Base-by-base conservation (phyloP, 306 rosid species). In the Corylus americana region DNA sequence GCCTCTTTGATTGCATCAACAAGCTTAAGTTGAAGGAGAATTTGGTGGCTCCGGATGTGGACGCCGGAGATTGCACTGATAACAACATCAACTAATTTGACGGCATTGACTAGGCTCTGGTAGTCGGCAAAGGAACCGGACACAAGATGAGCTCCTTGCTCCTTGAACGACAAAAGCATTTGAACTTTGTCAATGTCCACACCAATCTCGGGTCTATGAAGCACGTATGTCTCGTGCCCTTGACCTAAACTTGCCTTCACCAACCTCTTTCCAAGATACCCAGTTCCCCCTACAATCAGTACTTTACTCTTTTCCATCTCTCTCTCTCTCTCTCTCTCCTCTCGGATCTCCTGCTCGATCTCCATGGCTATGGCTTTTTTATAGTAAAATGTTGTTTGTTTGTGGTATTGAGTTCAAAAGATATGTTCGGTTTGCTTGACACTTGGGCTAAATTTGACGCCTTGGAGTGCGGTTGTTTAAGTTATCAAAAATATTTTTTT, bases 281-380 rank as follows among this genome's bases (percentile, higher is more conserved):
- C 97, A 50, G 93, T 92, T 81, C 93, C 97, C 9, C 97, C 97
- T n/a, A 92, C 67, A 11, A 92, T 83, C 17, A 92, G 81, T 20
- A 92, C 94, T 79, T 47, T 92, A 83, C 88, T 86, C 73, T 83
- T 90, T 11, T 29, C 80, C 89, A 74, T 79, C 18, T 58, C 59
- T 58, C 51, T 75, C 5, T 58, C 59, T 58, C 51, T 75, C 5
- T 55, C 61, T 18, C 22, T 17, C n/a, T 59, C 16, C 45, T 42
- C 45, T 42, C 1, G 0, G n/a, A 0, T 1, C 62, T n/a, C 7
- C 62, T 22, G 25, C 25, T 22, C 25, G n/a, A 0, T 1, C 62
- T n/a, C 7, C 62, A 55, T 55, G 22, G 22, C 12, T 42, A 39
- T 39, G 7, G 45, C 45, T 42, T 42, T 42, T 31, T 12, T 63